These are phyloP conservation scores for Pseudogymnoascus sp. DNA, from an alignment of 2,329 filamentous ascomycete genomes.

Conservation along the genomic window DNA sequence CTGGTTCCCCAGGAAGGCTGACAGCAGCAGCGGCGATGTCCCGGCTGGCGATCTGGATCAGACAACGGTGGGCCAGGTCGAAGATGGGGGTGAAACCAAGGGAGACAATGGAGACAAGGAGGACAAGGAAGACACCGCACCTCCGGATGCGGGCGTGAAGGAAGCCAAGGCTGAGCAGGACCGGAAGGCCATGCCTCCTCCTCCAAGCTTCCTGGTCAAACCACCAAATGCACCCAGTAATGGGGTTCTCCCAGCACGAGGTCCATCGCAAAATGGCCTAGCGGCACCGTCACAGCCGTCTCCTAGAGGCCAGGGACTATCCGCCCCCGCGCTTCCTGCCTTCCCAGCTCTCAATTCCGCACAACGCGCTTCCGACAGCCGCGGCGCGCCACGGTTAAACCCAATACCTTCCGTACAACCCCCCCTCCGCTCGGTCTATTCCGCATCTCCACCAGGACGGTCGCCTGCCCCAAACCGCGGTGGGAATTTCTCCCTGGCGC, in stretches of 20 bases:
- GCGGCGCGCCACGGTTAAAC: slow-evolving; percentile 15
- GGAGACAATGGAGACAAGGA: not conserved
- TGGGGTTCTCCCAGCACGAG: slow-evolving; percentile 15
- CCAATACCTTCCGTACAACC: slow-evolving; percentile 16
- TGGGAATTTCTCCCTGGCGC: slow-evolving; percentile 37
- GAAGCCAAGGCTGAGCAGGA: slow-evolving; percentile 20
- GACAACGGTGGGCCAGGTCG: not conserved
- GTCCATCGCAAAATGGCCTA: not conserved
- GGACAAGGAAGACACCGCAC: not conserved
- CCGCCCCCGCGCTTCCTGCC: slow-evolving; percentile 24
- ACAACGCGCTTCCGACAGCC: slow-evolving; percentile 35
- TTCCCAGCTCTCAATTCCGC: slow-evolving; percentile 46
- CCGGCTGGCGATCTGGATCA: not conserved
- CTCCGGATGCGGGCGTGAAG: slow-evolving; percentile 13
- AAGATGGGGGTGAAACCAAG: slow-evolving; percentile 5
- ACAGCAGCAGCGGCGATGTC: not conserved
- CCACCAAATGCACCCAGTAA: slow-evolving; percentile 16
- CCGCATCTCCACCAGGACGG: slow-evolving; percentile 23
- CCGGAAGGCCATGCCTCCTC: slow-evolving; percentile 33
- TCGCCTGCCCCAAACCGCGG: slow-evolving; percentile 35
- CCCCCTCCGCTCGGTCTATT: slow-evolving; percentile 13
- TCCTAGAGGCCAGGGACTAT: slow-evolving; percentile 21
- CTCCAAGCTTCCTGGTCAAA: slow-evolving; percentile 15
- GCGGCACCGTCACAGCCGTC: not conserved
- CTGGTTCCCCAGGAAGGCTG: slow-evolving; percentile 19